Conservation (phyloP, 225 moss, liverwort and hornwort species). For the Polytrichum formosum region DNA sequence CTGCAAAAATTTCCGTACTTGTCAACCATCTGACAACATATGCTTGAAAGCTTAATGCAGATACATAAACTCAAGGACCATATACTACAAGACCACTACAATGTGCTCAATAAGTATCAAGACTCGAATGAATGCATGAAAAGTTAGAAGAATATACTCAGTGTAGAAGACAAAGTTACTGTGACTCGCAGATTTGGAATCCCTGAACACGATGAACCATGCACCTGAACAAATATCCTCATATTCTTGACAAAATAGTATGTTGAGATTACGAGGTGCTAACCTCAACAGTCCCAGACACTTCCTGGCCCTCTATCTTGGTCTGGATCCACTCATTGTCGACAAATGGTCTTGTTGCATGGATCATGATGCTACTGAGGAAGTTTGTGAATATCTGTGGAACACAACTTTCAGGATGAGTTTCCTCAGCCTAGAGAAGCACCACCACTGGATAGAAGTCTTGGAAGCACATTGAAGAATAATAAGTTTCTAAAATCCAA, state of each 20-base stretch:
- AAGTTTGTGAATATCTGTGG: slow-evolving; percentile 97
- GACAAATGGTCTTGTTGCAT: slow-evolving; percentile 95
- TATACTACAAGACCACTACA: too few species aligned
- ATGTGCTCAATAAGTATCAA: too few species aligned
- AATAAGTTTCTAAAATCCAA: not conserved
- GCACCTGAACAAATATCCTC: too few species aligned
- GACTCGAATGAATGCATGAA: too few species aligned
- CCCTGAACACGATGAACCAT: too few species aligned
- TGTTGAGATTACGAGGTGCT: not conserved
- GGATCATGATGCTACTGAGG: slow-evolving; percentile 91
- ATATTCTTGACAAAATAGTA: not conserved
- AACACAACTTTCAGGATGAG: not conserved
- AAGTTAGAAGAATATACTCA: too few species aligned
- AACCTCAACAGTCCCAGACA: slow-evolving; percentile 99
- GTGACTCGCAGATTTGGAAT: too few species aligned
- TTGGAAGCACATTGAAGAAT: not conserved
- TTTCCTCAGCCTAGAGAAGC: too few species aligned
- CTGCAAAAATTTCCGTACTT: slow-evolving; percentile 24
- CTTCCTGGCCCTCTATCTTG: slow-evolving; percentile 98
- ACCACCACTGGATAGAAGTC: too few species aligned
- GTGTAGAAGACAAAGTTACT: too few species aligned
- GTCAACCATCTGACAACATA: too few species aligned
- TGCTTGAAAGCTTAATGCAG: not conserved
- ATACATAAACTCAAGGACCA: too few species aligned
- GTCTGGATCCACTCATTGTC: slow-evolving; percentile 99